Base-by-base conservation (phyloP, 2,329 filamentous ascomycete species). In the Cercospora beticola region DNA sequence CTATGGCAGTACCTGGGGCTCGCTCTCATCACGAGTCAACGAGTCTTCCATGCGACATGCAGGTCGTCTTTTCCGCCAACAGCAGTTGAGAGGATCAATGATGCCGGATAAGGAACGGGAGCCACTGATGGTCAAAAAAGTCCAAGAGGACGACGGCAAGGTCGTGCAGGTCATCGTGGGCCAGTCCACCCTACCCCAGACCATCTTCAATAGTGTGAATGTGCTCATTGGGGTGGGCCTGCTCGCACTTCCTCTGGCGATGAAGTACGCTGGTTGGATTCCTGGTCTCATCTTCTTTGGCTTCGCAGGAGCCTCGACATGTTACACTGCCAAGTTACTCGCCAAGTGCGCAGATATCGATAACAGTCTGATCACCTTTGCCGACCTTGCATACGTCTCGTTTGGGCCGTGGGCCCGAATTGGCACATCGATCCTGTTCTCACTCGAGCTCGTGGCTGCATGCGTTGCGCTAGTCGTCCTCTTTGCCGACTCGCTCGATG, bases 201-300 rank as follows among this genome's bases (percentile, higher is more conserved):
- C 94, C 6, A 87, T 97, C 70, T 97, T 98, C 84, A 99, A 99
- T 81, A 96, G 93, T 3, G 94, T 94, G 78, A 97, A 97, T 73
- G 92, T 96, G 62, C 83, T 97, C 68, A 94, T 97, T 70, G 94
- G 94, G 16, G 90, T 99, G 31, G 94, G 94, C 0, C 83, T 99
- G 31, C 85, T 99, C 62, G 96, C 92, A 79, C 83, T 99, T 64
- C 95, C 94, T 5, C 86, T 98, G 76, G 94, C 92, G 5, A 84
- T 98, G 75, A 92, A 90, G 75, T 93, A 97, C 79, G 89, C 92
- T 12, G 94, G 93, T 61, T 97, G 94, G 94, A 80, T 97, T 49
- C 87, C 93, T 70, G 95, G 95, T 63, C 85, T 97, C 76, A 71
- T 86, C 52, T 90, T 95, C 72, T 84, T 98, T 65, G 81, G 88